Percentiles rank a stretch among this genome's conserved stretches.
Evolutionary conservation across 2,329 filamentous ascomycete species (phyloP).

Genomic region (Nothomitra cinnamomea): DNA sequence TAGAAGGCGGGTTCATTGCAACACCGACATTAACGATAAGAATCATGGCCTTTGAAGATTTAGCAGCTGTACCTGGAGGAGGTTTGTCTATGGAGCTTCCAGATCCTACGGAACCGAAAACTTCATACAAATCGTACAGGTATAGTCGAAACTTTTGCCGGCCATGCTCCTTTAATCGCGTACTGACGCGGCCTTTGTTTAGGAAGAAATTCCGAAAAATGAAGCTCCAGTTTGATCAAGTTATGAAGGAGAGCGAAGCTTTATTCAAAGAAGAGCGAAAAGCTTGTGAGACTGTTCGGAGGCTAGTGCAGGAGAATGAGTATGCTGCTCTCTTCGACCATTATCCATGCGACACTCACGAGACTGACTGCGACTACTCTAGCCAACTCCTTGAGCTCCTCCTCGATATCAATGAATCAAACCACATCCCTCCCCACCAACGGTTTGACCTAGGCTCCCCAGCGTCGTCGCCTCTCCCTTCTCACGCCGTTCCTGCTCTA

Average conservation of each 20-base stretch:
- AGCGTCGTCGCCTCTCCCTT: conserved; percentile 30
- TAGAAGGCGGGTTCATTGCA: background rate
- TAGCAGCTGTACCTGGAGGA: background rate
- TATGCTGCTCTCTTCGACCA: conserved; percentile 30
- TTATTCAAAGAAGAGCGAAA: conserved; percentile 69
- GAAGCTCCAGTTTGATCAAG: conserved; percentile 59
- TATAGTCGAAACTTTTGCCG: conserved; percentile 11
- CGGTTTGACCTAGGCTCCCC: conserved; percentile 49
- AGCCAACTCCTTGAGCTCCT: conserved; percentile 82
- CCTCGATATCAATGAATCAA: conserved; percentile 71
- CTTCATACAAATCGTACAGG: conserved; percentile 22
- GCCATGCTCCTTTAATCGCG: background rate
- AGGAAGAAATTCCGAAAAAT: conserved; percentile 96
- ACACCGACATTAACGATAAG: background rate
- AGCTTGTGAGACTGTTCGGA: conserved; percentile 62
- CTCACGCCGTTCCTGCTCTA: conserved; percentile 23
- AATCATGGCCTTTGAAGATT: conserved; percentile 1
- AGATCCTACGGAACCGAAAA: background rate
- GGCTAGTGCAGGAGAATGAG: conserved; percentile 86
- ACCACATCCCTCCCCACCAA: conserved; percentile 57
- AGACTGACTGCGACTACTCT: conserved; percentile 7
- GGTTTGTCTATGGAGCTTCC: conserved; percentile 1
- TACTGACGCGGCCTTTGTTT: conserved; percentile 1
- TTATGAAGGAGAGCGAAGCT: conserved; percentile 65
- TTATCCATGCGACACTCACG: too few species aligned